Base-by-base conservation (phyloP, 1,139 yeast species). In the Taphrina wiesneri region DNA sequence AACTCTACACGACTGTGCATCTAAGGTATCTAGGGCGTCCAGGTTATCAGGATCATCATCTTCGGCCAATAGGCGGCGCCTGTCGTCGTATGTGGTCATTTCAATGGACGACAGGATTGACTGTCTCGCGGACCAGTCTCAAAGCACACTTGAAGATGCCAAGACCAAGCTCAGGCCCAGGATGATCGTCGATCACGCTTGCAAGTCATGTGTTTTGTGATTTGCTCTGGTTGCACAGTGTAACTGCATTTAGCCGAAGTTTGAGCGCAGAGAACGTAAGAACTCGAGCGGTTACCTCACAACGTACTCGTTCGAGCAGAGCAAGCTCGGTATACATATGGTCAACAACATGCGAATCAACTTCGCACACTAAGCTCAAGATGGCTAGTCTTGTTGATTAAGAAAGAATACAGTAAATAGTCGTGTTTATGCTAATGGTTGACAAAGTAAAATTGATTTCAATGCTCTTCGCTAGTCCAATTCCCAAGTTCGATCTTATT, bases 21-120 rank as follows among this genome's bases (percentile, higher is more conserved):
- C 17, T 39, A n/a, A 7, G 13, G 43, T n/a, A 9, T 39, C 43
- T 2, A 39, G 19, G 6, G 17, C 56, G 30, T 52, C 45, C 45
- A 32, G 13, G 13, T 52, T 45, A 6, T 52, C 56, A 7, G 6
- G 15, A 21, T 52, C 56, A n/a, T 52, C 56, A 1, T 52, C 56
- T 3, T 52, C 56, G 1, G 56, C 41, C 41, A 52, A 32, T n/a
- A 52, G 19, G 13, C 56, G 41, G 7, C 56, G 41, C 45, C 34
- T 11, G 30, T 30, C 56, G 13, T 52, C 56, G 19, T 19, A 19
- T 6, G 17, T 36, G 21, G 19, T 30, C 54, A 49, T 49, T 1
- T 11, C 51, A 2, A 45, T 6, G 26, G 30, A 25, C 15, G 43
- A 15, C 43, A 39, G 19, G 43, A 32, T 32, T 32, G 6, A 4